Evolutionary conservation across 1,284 basidiomycete genomes (phyloP), one percentile per base, ranked within the genome.

Genomic region (Sanguinoderma infundibulare): DNA sequence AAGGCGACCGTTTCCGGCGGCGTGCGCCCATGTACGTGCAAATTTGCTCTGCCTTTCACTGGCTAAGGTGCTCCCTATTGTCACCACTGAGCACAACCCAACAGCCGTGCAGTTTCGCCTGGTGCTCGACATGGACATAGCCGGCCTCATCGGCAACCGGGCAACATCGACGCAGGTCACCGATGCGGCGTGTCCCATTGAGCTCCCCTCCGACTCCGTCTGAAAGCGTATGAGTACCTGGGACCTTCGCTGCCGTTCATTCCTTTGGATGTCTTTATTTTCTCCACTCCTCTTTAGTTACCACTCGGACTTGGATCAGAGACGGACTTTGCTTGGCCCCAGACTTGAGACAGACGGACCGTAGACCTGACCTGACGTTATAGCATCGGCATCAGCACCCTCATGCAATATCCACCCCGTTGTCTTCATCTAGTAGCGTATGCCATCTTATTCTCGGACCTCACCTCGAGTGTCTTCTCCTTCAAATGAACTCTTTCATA

Each of bases 161-260:
- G 75, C 75, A 20, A 78, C 86, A 0, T 83, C 87, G 0, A 84
- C 87, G 0, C 77, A 85, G 62, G 80, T 94, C 49, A 77, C 81
- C 7, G 81, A 86, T 66, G 89, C 89, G 0, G 73, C 80, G 15
- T 96, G 94, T 71, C 94, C 94, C 0, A 83, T 95, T 66, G 85
- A 93, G 72, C 81, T 96, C 1, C 70, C 90, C 6, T 64, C 78
- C 7, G 86, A 79, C 68, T 78, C 81, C 49, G 78, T 72, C 46
- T 89, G 63, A 79, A 15, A 0, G 30, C 17, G 8, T 9, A 15
- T 34, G n/a, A 7, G 24, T n/a, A 22, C 52, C 38, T 36, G 30
- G 34, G 28, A 53, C 60, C 53, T 20, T 55, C 39, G n/a, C 47
- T 28, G 32, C 44, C 26, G 15, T 49, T 52, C 54, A 39, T 49